A percentile compares a stretch with the other conserved stretches of the same genome.
Evolutionary conservation across 768 basidiomycete genomes (phyloP).

Genomic region (Kwoniella shandongensis): DNA sequence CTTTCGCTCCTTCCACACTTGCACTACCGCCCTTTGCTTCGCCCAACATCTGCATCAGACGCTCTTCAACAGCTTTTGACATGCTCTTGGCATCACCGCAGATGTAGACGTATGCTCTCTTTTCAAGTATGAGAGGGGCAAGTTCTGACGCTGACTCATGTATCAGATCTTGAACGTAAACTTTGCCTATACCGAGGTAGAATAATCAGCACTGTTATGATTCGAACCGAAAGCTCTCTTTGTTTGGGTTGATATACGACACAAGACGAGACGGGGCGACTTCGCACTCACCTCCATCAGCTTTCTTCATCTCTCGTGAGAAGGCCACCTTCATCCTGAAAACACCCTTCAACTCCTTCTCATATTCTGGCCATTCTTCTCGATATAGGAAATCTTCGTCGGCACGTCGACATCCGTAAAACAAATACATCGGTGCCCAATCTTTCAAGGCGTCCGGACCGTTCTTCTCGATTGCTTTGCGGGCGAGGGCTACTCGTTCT

Average conservation of each 20-base stretch:
- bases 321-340: constrained; percentile 86
- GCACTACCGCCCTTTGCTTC: constrained; percentile 89
- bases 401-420: constrained; percentile 91
- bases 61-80: constrained; percentile 92
- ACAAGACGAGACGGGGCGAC: too few relatives aligned
- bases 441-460: constrained; percentile 87
- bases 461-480: constrained; percentile 91
- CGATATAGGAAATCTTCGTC: constrained; percentile 89
- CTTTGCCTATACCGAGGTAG: constrained; percentile 65
- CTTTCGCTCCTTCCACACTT: constrained; percentile 83
- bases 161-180: constrained; percentile 97
- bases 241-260: too few relatives aligned
- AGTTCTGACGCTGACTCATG: constrained; percentile 82
- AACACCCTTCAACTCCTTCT: constrained; percentile 82
- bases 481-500: constrained; percentile 93
- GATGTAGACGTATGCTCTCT: constrained; percentile 96
- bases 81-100: constrained; percentile 96
- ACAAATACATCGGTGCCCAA: constrained; percentile 92
- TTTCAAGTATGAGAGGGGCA: constrained; percentile 83
- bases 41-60: constrained; percentile 69
- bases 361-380: constrained; percentile 91
- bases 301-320: constrained; percentile 58
- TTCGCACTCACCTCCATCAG: constrained; percentile 53
- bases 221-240: too few relatives aligned
- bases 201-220: too few relatives aligned